Base-by-base conservation (phyloP, 305 asterid species). In the Fraxinus sp. region DNA sequence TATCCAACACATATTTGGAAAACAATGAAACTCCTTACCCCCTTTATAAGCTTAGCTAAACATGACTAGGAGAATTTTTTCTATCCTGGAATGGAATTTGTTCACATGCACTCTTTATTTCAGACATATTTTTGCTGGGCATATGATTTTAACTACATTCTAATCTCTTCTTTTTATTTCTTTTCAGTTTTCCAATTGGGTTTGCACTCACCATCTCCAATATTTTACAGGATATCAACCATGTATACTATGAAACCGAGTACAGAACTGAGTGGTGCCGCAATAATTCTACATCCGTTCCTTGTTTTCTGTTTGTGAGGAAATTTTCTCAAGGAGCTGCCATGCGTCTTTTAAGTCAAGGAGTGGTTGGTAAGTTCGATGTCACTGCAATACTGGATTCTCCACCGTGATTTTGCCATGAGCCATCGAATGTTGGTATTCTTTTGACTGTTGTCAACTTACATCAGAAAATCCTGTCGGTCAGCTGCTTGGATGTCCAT, bases 181-280 rank as follows among this genome's bases (percentile, higher is more conserved):
- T 16, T 68, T 35, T n/a, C 11, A n/a, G 2, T 75, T 30, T 72
- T 8, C 75, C 78, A 3, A 14, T 16, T 35, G 59, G 75, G 43
- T 72, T 72, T 52, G 75, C 84, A 14, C 20, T 26, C 36, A 52
- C 20, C 41, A 0, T 13, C 76, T 43, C 75, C 35, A 4, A 32
- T 78, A 28, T 46, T 84, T 43, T 79, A 62, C 98, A 93, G 98
- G 98, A 88, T 39, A 92, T 93, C 83, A 86, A 87, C 88, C 92
- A 93, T 77, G 90, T 97, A 85, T 92, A 91, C 90, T 95, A 93
- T 75, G 95, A 90, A 81, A 89, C 94, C 7, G 98, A 97, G 87
- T 90, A 82, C 86, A 87, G 99, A 89, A 92, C 95, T 9, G 98
- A 97, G 89, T 95, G 98, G 99, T 95, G 98, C 92, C 87, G 93